Conservation (phyloP, 176 grass and related monocot genomes). For the Aegilops tauschii region DNA sequence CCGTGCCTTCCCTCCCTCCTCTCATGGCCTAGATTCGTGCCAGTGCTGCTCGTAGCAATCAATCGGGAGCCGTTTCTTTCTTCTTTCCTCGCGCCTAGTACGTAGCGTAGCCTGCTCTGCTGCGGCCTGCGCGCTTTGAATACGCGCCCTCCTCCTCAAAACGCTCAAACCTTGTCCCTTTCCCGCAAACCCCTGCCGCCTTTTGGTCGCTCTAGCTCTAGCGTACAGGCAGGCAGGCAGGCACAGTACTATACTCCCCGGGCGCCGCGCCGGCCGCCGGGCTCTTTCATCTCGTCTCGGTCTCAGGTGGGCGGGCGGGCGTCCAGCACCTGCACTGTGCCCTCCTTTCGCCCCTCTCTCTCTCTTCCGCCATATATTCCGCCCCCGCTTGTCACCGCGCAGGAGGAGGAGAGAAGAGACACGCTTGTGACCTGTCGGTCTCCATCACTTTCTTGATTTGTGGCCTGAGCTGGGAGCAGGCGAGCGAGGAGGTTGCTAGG, state of each 20-base stretch:
- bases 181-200: conserved; percentile 37
- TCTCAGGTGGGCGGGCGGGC: neutral
- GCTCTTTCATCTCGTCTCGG: neutral
- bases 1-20: conserved; percentile 2
- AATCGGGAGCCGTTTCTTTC: neutral
- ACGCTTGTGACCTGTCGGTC: neutral
- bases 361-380: neutral
- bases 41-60: neutral
- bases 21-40: neutral
- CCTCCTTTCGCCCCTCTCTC: neutral
- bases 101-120: neutral
- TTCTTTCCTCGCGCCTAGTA: neutral
- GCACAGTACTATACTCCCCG: neutral
- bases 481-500: neutral
- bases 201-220: conserved; percentile 32
- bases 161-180: conserved; percentile 19
- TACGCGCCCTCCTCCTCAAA: neutral
- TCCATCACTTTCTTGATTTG: neutral
- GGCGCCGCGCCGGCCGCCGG: conserved; percentile 17
- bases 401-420: neutral
- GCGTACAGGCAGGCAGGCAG: neutral
- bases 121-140: neutral
- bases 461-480: neutral
- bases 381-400: neutral
- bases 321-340: conserved; percentile 32